Evolutionary conservation across 805 yeast species (phyloP), one percentile per base, ranked within the genome.

Genomic region (Saturnispora bothae): DNA sequence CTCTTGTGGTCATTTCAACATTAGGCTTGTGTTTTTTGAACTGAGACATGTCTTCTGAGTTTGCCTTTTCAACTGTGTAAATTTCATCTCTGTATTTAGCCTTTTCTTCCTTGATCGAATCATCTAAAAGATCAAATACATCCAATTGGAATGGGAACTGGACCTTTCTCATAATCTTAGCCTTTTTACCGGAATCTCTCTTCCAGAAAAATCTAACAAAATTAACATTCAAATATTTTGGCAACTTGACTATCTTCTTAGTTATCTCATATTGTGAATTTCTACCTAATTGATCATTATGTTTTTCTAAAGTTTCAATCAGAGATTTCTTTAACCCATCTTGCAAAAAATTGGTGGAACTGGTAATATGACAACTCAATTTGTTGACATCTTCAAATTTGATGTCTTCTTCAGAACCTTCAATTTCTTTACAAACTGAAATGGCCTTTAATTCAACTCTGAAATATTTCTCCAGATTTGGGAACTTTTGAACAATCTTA

Each of bases 161-260:
- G 19, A 92, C 98, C 63, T 81, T 85, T 57, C 98, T 78, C 57
- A 92, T 68, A 55, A 92, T 92, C 62, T 92, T 92, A 15, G 95
- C 82, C 64, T 92, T 92, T 61, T 81, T 83, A 47, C 74, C 75
- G 3, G 94, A 83, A 41, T 89, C 94, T 54, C 89, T 74, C 56
- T 89, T 83, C 98, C 98, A 92, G 60, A 77, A 92, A 57, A 92
- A 92, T 54, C 99, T 73, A 45, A 92, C 92, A 61, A 83, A 92
- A 56, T 92, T 94, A 30, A 92, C 85, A 8, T 89, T 83, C 49
- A 92, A 67, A 55, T 79, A 80, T 53, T 83, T 79, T 42, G 99
- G 99, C 47, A 92, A 65, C 54, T 82, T 76, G 1, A 81, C 71
- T 41, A 92, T 80, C 38, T 71, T 68, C 39, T 67, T 65, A 12